Percentiles rank a stretch among this genome's conserved stretches.
These are phyloP conservation scores for Linnemannia hyalina DNA, from an alignment of 192 early-diverging fungal genomes.

Conservation along the genomic window DNA sequence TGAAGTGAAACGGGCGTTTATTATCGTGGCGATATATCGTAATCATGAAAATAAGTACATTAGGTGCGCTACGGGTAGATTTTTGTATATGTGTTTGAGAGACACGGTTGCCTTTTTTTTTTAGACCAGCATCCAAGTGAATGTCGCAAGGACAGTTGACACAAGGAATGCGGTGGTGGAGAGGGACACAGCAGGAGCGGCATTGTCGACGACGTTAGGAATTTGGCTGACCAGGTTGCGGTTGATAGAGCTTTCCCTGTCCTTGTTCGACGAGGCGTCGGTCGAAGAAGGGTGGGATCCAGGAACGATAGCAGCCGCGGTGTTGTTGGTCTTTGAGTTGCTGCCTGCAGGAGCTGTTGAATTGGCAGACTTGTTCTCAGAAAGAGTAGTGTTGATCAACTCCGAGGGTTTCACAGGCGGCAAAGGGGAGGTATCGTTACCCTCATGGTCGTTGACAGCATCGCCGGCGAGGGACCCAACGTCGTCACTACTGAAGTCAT, in stretches of 20 bases:
- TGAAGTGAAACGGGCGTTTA: not conserved
- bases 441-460: slow-evolving; percentile 25
- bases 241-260: not conserved
- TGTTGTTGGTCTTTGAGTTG: not conserved
- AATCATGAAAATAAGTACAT: not conserved
- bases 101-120: not conserved
- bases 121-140: slow-evolving; percentile 14
- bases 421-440: not conserved
- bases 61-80: not conserved
- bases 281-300: not conserved
- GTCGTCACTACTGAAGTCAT: slow-evolving; percentile 7
- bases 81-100: not conserved
- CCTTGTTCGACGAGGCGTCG: not conserved
- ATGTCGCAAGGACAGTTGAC: not conserved
- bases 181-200: not conserved
- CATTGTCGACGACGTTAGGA: not conserved
- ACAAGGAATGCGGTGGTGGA: not conserved
- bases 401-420: slow-evolving; percentile 16
- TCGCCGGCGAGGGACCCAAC: slow-evolving; percentile 17
- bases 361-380: not conserved
- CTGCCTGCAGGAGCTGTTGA: not conserved
- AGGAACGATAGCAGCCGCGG: not conserved
- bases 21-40: not conserved
- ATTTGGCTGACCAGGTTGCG: slow-evolving; percentile 9
- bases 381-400: slow-evolving; percentile 11